phyloP scores from a whole-genome alignment of 2,329 filamentous ascomycete species.

The Phyllosticta citrichinensis region DNA sequence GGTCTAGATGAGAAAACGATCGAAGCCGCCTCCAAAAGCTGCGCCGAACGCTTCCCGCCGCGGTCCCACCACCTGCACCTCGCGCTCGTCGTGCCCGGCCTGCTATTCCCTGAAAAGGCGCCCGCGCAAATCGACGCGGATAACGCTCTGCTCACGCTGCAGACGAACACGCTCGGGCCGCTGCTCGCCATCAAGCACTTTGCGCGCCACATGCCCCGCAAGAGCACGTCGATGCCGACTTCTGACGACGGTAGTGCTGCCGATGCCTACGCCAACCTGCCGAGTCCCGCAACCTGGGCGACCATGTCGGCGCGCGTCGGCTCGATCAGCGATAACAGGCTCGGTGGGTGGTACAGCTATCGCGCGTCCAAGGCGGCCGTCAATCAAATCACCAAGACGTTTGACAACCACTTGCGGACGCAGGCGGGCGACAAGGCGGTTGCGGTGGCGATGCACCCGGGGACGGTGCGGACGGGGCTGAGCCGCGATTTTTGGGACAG shows the following conservation, averaged over 20 bases:
- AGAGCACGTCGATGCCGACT: constrained; percentile 33
- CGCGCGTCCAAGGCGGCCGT: constrained; percentile 66
- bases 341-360: constrained; percentile 77
- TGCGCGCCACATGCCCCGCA: constrained; percentile 55
- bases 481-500: constrained; percentile 62
- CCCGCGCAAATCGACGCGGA: constrained; percentile 53
- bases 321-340: constrained; percentile 58
- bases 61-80: constrained; percentile 44
- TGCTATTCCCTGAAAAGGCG: constrained; percentile 64
- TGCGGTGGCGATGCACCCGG: constrained; percentile 64
- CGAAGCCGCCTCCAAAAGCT: constrained; percentile 43
- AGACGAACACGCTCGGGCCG: constrained; percentile 63
- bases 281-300: constrained; percentile 54
- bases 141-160: constrained; percentile 57
- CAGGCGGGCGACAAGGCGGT: constrained; percentile 53
- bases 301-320: constrained; percentile 72
- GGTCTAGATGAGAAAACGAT: constrained; percentile 54
- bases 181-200: constrained; percentile 72
- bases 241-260: constrained; percentile 1
- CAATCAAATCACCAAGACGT: constrained; percentile 59
- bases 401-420: constrained; percentile 56
- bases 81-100: constrained; percentile 58
- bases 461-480: constrained; percentile 67
- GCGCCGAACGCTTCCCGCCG: constrained; percentile 43
- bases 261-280: constrained; percentile 20